phyloP scores from a whole-genome alignment of 345 rosid species.

The Eucalyptus pauciflora region DNA sequence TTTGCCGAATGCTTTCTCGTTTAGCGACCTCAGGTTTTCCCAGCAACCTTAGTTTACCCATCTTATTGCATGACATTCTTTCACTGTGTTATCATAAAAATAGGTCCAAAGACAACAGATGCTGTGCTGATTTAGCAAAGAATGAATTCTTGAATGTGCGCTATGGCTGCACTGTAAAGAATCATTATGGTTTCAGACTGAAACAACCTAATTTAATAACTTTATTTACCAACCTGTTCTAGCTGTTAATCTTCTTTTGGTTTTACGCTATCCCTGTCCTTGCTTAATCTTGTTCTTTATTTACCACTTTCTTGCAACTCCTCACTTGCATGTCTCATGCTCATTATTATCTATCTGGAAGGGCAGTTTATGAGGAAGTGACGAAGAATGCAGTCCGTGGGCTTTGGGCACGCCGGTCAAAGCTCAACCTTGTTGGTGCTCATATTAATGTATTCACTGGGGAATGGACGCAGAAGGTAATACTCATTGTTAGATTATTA shows the following conservation, averaged over 20 bases:
- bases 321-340: not conserved
- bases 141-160: not conserved
- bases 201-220: not conserved
- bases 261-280: not conserved
- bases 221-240: not conserved
- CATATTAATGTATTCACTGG: conserved; percentile 99
- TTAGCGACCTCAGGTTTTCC: not conserved
- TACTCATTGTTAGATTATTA: not conserved
- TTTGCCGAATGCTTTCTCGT: not conserved
- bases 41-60: not conserved
- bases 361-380: conserved; percentile 88
- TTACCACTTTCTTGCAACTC: not conserved
- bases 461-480: conserved; percentile 99
- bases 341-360: not conserved
- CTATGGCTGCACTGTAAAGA: not conserved
- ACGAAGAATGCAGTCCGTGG: conserved; percentile 90
- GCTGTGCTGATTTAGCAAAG: not conserved
- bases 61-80: not conserved
- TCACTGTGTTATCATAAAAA: not conserved
- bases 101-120: not conserved
- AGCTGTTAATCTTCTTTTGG: not conserved
- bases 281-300: not conserved
- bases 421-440: conserved; percentile 87
- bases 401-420: conserved; percentile 95
- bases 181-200: not conserved